phyloP scores from a whole-genome alignment of 495 filamentous ascomycete species.

The Xylaria longipes region DNA sequence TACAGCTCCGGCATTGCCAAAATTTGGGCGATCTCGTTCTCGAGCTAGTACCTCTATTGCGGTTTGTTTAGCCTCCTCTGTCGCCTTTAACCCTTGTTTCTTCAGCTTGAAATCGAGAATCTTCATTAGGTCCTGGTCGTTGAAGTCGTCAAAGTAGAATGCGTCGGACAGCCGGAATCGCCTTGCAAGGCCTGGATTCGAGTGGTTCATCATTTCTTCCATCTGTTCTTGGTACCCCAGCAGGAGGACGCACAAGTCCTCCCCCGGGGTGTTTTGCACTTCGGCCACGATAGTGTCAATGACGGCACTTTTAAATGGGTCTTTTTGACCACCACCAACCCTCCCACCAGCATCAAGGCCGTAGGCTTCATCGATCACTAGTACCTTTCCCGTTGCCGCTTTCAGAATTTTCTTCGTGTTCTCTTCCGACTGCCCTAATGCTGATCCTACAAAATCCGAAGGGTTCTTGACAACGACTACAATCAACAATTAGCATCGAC shows the following conservation, averaged over 20 bases:
- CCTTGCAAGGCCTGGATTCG: slow-evolving; percentile 73
- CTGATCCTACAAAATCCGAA: slow-evolving; percentile 70
- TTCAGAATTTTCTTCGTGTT: slow-evolving; percentile 72
- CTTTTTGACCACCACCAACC: slow-evolving; percentile 36
- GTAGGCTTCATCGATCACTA: slow-evolving; percentile 82
- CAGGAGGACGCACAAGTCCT: slow-evolving; percentile 76
- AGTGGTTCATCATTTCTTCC: slow-evolving; percentile 74
- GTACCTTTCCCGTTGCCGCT: slow-evolving; percentile 69
- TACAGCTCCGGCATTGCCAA: slow-evolving; percentile 65
- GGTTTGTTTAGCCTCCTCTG: slow-evolving; percentile 45
- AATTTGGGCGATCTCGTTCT: slow-evolving; percentile 59
- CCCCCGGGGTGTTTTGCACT: slow-evolving; percentile 74
- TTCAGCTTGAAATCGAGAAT: slow-evolving; percentile 65
- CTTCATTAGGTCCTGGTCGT: slow-evolving; percentile 54
- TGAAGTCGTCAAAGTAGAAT: slow-evolving; percentile 75
- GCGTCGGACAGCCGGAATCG: slow-evolving; percentile 68
- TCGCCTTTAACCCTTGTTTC: slow-evolving; percentile 47
- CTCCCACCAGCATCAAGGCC: slow-evolving; percentile 39
- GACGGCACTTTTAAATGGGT: slow-evolving; percentile 67
- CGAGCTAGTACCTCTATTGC: slow-evolving; percentile 56
- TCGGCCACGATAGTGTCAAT: slow-evolving; percentile 81
- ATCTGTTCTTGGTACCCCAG: slow-evolving; percentile 78
- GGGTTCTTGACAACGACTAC: slow-evolving; percentile 55
- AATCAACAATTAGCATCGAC: slow-evolving; percentile 1
- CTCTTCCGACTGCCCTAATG: slow-evolving; percentile 68